Base-by-base conservation (phyloP, 2,329 filamentous ascomycete species). In the Epicoccum nigrum region DNA sequence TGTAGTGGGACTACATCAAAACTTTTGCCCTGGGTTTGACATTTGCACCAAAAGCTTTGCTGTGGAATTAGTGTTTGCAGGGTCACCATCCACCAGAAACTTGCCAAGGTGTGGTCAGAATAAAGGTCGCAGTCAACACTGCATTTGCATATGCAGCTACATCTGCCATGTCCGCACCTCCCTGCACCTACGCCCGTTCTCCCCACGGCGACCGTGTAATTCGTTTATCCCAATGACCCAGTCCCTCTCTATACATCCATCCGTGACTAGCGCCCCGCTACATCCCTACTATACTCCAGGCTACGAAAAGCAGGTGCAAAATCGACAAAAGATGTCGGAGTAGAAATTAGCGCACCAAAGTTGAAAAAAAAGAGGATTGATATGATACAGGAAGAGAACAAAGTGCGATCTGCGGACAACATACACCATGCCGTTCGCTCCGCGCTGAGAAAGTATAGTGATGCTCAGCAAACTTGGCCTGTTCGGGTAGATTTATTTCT, bases 331-430 rank as follows among this genome's bases (percentile, higher is more conserved):
- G 25, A 30, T 34, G 20, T 44, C 19, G 31, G 33, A 41, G 41
- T 51, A 51, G 17, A 51, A 41, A 51, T 51, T 51, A 51, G 30
- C 47, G 47, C 47, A 17, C 34, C 34, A 45, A 34, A 40, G 23
- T 7, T 51, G 25, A 40, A 45, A 51, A 25, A 30, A 45, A 28
- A 19, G 13, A 11, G 28, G 13, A 4, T 31, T 31, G 35, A 39
- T 51, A 51, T 45, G 21, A 41, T 51, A 51, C 47, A 51, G 28
- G 6, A 31, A 11, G 23, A 41, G 38, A 32, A n/a, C 4, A n/a
- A 9, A 7, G 23, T 30, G 47, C 41, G 41, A 44, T 35, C 47
- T 40, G 47, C 47, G 20, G 28, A 35, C 34, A 5, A 30, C 13
- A 42, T n/a, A 12, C 31, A 13, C 28, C 15, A 21, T 39, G 33